Base-by-base conservation (phyloP, 768 basidiomycete genomes). In the Termitomyces sp. region DNA sequence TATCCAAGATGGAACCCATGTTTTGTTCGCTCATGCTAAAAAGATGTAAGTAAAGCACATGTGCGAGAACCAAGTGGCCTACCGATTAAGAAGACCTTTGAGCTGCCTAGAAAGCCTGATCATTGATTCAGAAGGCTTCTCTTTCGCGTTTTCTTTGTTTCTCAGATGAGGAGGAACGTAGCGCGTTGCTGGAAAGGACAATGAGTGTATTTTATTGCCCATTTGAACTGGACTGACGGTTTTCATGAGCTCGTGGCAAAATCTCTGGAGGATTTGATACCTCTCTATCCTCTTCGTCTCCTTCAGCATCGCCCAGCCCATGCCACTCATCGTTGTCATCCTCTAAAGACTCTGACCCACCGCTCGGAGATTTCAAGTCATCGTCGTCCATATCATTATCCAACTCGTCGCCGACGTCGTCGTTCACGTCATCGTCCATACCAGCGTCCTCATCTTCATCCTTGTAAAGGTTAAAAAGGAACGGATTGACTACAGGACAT, bases 71-170 rank as follows among this genome's bases (percentile, higher is more conserved):
- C 11, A 38, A 25, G 3, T 17, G 9, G 43, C 76, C 44, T 63
- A 91, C 92, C 90, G 82, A 71, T 98, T 97, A 47, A 97, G 78
- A 17, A 94, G 71, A 67, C 94, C 95, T 72, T 97, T 95, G 29
- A 92, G 71, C 63, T 89, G 90, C 46, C 87, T 80, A 3, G 76
- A 82, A 35, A 97, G 76, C 69, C 89, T 90, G 12, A 76, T 59
- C 25, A 74, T 65, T 16, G 70, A 71, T 38, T 77, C 76, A 2
- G 78, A 73, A n/a, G 68, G 63, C 19, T 69, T 61, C 19, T 69
- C 66, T 59, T 64, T 62, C 23, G 62, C 58, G 38, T 51, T 37
- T 31, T 68, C 65, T 7, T 53, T 60, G 40, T 80, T 78, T 32
- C 92, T 82, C 2, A 93, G 72, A 63, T 90, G 85, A 1, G 95